Percentiles rank a stretch among this genome's conserved stretches.
phyloP scores from a whole-genome alignment of 2,329 filamentous ascomycete genomes.

The Fusarium pininemorale region DNA sequence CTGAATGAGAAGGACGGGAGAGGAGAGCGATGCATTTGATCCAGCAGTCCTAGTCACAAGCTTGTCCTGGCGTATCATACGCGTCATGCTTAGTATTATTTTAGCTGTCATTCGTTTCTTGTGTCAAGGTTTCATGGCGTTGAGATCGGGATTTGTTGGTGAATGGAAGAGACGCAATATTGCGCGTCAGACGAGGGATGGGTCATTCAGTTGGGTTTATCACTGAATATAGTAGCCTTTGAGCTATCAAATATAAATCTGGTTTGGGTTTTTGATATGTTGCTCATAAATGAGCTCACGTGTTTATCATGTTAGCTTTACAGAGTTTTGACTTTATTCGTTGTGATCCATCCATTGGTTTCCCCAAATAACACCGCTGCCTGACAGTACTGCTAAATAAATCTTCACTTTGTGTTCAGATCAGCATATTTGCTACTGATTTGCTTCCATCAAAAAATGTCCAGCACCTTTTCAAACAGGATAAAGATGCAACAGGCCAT shows the following conservation, averaged over 20 bases:
- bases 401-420: not conserved
- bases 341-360: not conserved
- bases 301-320: too few relatives aligned
- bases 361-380: too few relatives aligned
- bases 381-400: not conserved
- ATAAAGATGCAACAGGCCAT: not conserved
- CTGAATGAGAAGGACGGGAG: not conserved
- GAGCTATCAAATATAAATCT: not conserved
- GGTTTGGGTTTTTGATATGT: not conserved
- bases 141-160: not conserved
- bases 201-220: not conserved
- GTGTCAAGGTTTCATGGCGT: not conserved
- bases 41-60: not conserved
- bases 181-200: not conserved
- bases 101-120: too few relatives aligned
- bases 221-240: not conserved
- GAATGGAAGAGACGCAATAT: too few relatives aligned
- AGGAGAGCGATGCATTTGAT: not conserved
- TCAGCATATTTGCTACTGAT: not conserved
- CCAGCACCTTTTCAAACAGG: fast-evolving
- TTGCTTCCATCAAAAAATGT: too few relatives aligned
- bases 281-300: not conserved
- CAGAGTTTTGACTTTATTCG: too few relatives aligned
- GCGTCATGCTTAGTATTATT: not conserved
- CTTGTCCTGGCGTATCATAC: not conserved